A percentile compares a stretch with the other conserved stretches of the same genome.
These are phyloP conservation scores for Biscogniauxia sp. DNA, from an alignment of 2,329 filamentous ascomycete species.

Conservation along the genomic window DNA sequence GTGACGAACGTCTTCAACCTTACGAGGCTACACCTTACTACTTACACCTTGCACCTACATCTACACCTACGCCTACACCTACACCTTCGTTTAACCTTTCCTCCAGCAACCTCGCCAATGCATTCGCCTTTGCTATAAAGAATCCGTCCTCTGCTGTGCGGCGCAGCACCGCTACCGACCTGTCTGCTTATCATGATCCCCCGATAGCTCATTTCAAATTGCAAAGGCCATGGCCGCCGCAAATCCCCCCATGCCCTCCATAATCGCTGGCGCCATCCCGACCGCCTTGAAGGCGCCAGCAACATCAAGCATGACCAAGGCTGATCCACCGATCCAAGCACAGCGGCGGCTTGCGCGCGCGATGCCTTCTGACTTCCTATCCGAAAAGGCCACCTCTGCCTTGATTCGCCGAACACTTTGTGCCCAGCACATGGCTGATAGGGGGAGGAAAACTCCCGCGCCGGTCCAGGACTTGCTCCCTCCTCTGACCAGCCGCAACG, in stretches of 20 bases:
- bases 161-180: neutral
- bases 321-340: constrained; percentile 30
- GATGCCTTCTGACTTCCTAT: constrained; percentile 51
- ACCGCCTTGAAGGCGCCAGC: constrained; percentile 23
- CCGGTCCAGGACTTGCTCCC: constrained; percentile 82
- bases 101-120: constrained; percentile 1
- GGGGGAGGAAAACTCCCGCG: constrained; percentile 49
- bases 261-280: constrained; percentile 15
- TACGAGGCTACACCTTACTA: neutral
- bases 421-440: constrained; percentile 62
- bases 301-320: constrained; percentile 27
- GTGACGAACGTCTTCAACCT: neutral
- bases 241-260: constrained; percentile 21
- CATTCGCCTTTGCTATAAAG: constrained; percentile 4
- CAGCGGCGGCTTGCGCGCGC: constrained; percentile 32
- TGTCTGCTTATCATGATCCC: constrained; percentile 1
- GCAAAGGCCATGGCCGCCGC: constrained; percentile 27
- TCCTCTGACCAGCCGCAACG: constrained; percentile 89
- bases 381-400: constrained; percentile 74
- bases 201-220: neutral
- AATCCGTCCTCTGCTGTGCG: constrained; percentile 1
- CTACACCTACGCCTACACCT: too few species aligned
- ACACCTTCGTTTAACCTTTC: neutral
- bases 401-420: constrained; percentile 84
- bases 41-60: too few species aligned